Percentiles rank a stretch among this genome's conserved stretches.
These are phyloP conservation scores for Sarcodon sp. DNA, from an alignment of 768 basidiomycete genomes.

Conservation along the genomic window DNA sequence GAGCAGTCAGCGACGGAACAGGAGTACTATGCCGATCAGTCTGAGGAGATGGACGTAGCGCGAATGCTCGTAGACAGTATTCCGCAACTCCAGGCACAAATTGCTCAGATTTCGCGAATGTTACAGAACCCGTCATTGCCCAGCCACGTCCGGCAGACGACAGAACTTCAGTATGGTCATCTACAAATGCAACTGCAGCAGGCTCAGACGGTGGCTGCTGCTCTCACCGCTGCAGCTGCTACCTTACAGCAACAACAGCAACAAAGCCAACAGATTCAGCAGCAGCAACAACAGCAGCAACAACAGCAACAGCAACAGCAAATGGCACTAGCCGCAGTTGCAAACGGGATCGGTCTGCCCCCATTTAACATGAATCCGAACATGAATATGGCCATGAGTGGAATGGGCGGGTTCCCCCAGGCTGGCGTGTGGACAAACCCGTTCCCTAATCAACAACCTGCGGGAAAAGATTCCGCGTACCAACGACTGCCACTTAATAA, in stretches of 20 bases:
- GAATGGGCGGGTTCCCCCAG: constrained; percentile 20
- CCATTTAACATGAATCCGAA: neutral
- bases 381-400: constrained; percentile 19
- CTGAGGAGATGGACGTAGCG: constrained; percentile 53
- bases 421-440: constrained; percentile 27
- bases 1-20: constrained; percentile 21
- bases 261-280: constrained; percentile 25
- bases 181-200: constrained; percentile 70
- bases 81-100: constrained; percentile 76
- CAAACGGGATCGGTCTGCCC: neutral
- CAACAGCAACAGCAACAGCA: constrained; percentile 22
- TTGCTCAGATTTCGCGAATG: constrained; percentile 66
- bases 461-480: constrained; percentile 73
- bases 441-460: constrained; percentile 52
- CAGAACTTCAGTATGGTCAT: constrained; percentile 75
- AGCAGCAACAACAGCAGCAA: constrained; percentile 33
- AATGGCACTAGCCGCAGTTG: constrained; percentile 10
- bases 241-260: constrained; percentile 8
- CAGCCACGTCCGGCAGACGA: constrained; percentile 58
- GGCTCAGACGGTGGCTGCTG: constrained; percentile 33
- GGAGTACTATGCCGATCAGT: constrained; percentile 62
- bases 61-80: constrained; percentile 65
- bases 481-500: constrained; percentile 77
- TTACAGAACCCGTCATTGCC: constrained; percentile 72
- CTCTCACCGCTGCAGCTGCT: constrained; percentile 50